These are phyloP conservation scores for Dictyostelium capitatum DNA, from an alignment of 78 protist species.

Conservation along the genomic window DNA sequence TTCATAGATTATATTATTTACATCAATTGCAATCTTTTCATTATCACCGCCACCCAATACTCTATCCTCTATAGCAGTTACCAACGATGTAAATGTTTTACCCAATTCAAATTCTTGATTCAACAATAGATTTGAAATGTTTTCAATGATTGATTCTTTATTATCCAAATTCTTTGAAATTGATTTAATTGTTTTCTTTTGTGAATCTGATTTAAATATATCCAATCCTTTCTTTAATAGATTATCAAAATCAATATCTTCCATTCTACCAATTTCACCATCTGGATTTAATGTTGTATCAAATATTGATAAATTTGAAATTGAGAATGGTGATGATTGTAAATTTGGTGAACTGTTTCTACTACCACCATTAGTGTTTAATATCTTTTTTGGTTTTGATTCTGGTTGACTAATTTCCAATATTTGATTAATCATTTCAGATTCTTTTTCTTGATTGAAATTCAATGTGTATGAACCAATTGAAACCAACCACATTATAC, in stretches of 20 bases:
- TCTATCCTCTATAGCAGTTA: background rate
- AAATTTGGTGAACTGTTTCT: background rate
- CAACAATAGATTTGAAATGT: slow-evolving; percentile 18
- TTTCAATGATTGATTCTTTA: slow-evolving; percentile 20
- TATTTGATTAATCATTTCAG: slow-evolving; percentile 73
- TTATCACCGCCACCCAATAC: background rate
- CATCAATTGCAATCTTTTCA: background rate
- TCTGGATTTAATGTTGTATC: background rate
- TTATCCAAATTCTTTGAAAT: slow-evolving; percentile 26
- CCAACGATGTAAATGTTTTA: slow-evolving; percentile 8
- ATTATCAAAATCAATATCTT: slow-evolving; percentile 14
- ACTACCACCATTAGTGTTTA: background rate
- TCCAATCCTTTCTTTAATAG: slow-evolving; percentile 20
- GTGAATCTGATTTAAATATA: slow-evolving; percentile 25
- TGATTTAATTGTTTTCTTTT: slow-evolving; percentile 29
- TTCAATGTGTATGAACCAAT: slow-evolving; percentile 9
- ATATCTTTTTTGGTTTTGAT: slow-evolving; percentile 49
- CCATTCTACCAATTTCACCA: slow-evolving; percentile 13
- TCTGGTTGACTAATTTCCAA: slow-evolving; percentile 77
- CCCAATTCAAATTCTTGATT: slow-evolving; percentile 65
- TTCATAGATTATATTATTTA: slow-evolving; percentile 28
- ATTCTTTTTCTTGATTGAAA: slow-evolving; percentile 48
- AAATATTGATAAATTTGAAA: background rate
- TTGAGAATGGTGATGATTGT: background rate
- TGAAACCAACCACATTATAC: slow-evolving; percentile 59